Base-by-base conservation (phyloP, 2,329 filamentous ascomycete genomes). In the Chaetomium olivaceum region DNA sequence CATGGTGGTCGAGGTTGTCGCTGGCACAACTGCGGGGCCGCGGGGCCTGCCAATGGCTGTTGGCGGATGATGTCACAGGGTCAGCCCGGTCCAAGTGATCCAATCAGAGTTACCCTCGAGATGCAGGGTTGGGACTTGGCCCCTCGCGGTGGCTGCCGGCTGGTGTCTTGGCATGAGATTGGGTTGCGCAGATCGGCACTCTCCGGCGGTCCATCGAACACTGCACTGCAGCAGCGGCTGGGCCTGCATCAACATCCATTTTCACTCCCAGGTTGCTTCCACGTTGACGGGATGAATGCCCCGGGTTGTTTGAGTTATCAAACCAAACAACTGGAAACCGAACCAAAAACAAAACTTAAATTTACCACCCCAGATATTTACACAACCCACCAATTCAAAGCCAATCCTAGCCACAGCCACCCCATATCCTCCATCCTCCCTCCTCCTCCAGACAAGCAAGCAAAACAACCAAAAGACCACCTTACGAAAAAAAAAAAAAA, bases 41-140 rank as follows among this genome's bases (percentile, higher is more conserved):
- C 33, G 11, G 33, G 33, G 8, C 33, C 33, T 12, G 52, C 69
- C 69, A 70, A 71, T 71, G 62, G 59, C 27, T 66, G 60, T 65
- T 54, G 62, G 39, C 31, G 36, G 2, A 65, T 71, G 70, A 71
- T 71, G 69, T 71, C 70, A 71, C 69, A 71, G 70, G 69, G 70
- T 60, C 66, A 69, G 39, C 36, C 39, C 21, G 31, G 60, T 25
- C 2, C 14, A 8, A 16, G 16, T 31, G 9, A n/a, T 14, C 65
- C 65, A 69, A 69, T 66, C 55, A 57, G 39, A 3, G 11, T 16
- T 16, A 21, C 14, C 9, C 1, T 2, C 12, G 52, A 16, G 16
- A n/a, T 14, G 46, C 21, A 58, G 58, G 54, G n/a, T n/a, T 31
- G 25, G 23, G 43, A n/a, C 36, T 52, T 46, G 60, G 57, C 54